Conservation (phyloP, 495 filamentous ascomycete species). For the Podospora fimiseda region DNA sequence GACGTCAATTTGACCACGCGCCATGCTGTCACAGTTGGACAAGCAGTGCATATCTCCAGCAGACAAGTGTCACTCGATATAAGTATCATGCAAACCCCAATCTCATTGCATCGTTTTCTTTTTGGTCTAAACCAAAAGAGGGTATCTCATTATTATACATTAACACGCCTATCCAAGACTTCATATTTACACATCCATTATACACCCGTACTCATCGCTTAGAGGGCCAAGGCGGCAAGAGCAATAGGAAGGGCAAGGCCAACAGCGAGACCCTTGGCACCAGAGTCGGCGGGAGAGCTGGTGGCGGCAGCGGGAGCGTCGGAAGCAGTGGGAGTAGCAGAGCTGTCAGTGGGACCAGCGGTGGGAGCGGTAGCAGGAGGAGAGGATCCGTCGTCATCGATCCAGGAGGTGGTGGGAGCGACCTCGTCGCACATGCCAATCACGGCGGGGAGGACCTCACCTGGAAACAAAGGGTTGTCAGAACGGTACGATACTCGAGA, state of each 20-base stretch:
- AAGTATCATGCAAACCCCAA: background rate
- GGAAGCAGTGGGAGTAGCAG: background rate
- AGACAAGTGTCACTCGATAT: too few species aligned
- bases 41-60: too few species aligned
- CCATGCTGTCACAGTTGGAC: too few species aligned
- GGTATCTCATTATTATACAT: background rate
- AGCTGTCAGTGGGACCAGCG: background rate
- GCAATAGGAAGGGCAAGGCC: background rate
- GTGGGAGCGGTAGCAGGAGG: background rate
- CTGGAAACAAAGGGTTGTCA: slow-evolving; percentile 2
- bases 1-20: too few species aligned
- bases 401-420: background rate
- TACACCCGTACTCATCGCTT: background rate
- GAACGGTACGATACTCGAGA: slow-evolving; percentile 1
- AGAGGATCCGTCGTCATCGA: background rate
- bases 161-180: background rate
- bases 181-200: background rate
- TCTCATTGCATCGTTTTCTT: background rate
- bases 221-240: slow-evolving; percentile 2
- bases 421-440: slow-evolving; percentile 17
- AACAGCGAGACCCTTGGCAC: background rate
- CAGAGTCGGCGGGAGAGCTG: background rate
- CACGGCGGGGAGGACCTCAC: slow-evolving; percentile 18
- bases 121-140: background rate
- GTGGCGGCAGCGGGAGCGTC: background rate